phyloP scores from a whole-genome alignment of 108 stramenopile genomes.

The Skeletonema marinoi region DNA sequence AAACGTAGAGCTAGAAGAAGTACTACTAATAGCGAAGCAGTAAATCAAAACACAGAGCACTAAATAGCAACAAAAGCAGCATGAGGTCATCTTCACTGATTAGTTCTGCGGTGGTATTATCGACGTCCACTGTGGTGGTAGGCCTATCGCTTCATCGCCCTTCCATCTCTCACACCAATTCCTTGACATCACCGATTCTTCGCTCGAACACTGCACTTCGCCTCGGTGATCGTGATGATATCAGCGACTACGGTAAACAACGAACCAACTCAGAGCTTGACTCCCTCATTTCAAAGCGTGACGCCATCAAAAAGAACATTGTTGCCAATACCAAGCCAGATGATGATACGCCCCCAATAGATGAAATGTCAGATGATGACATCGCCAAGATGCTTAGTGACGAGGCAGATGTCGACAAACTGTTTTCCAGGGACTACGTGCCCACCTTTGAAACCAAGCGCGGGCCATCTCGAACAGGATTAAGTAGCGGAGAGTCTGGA shows the following conservation, averaged over 20 bases:
- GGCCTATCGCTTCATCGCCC: background rate
- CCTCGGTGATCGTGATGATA: constrained; percentile 15
- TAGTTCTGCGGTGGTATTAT: background rate
- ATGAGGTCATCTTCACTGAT: background rate
- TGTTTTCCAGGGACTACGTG: constrained; percentile 15
- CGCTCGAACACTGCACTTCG: constrained; percentile 9
- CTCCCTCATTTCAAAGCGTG: constrained; percentile 31
- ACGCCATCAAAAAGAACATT: constrained; percentile 11
- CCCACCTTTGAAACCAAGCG: constrained; percentile 36
- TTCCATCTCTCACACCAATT: background rate
- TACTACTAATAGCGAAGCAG: too few relatives aligned
- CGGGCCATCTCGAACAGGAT: background rate
- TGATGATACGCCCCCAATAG: constrained; percentile 21
- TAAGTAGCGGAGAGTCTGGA: background rate
- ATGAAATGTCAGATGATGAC: constrained; percentile 49
- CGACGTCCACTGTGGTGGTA: constrained; percentile 1
- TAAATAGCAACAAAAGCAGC: background rate
- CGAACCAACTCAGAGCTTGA: constrained; percentile 30
- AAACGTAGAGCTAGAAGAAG: too few relatives aligned
- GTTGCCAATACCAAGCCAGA: constrained; percentile 40
- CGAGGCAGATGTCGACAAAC: constrained; percentile 5
- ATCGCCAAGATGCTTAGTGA: constrained; percentile 47
- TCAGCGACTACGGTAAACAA: constrained; percentile 18
- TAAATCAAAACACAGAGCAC: too few relatives aligned
- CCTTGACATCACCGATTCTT: background rate